Evolutionary conservation across 2,329 filamentous ascomycete genomes (phyloP), one percentile per base, ranked within the genome.

Genomic region (Shiraia bambusicola): DNA sequence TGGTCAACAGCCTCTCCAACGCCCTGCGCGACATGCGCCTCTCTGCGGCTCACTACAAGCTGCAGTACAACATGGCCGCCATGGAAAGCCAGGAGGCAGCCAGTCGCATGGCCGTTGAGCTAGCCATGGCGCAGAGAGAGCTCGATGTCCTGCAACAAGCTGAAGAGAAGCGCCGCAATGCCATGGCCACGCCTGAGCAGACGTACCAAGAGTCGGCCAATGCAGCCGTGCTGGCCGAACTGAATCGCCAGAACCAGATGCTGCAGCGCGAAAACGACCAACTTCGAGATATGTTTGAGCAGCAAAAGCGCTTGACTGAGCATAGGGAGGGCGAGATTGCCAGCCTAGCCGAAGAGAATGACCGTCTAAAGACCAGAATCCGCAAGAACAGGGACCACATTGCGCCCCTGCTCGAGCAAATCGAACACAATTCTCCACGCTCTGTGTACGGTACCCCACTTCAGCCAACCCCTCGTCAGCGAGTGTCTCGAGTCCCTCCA

Each of bases 301-400:
- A 83, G 37, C 87, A 89, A 6, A 91, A 90, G 68, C 86, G 83
- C 58, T 69, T 91, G 16, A 88, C 95, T 38, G 82, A 87, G 58
- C 80, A 87, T 50, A 86, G 90, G 56, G 86, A 88, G 45, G 85
- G 87, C 49, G 84, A 89, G 58, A 80, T 86, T 13, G 76, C 81
- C 6, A 75, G 76, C 37, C 72, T 95, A n/a, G 68, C 75, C 2
- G 88, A 95, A 58, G 86, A 93, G 61, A 87, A 89, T 40, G 77
- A 83, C 28, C 79, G 88, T 65, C 76, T 96, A 36, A 81, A 91
- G 44, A 87, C 84, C 48, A 84, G 92, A 14, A 95, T 97, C 50
- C 82, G 87, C 29, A 88, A 95, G 65, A 95, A 95, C 62, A 78
- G 92, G 49, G 87, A 94, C 62, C 90, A 95, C 61, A 83, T 95